Base-by-base conservation (phyloP, 352 stramenopile genomes). In the Phytophthora syringae region DNA sequence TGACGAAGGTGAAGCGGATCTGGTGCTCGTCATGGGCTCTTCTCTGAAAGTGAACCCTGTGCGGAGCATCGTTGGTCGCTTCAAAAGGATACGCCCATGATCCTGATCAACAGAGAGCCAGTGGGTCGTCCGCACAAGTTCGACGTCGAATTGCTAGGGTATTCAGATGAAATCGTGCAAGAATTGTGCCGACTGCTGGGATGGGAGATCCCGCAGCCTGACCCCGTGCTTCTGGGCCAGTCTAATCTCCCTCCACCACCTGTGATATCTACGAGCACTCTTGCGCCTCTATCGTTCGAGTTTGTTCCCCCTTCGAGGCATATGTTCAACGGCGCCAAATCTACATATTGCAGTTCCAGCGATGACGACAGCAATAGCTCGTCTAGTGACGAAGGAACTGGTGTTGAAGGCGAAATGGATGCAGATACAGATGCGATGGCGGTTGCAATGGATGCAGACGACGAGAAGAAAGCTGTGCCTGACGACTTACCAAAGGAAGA, bases 11-110 rank as follows among this genome's bases (percentile, higher is more conserved):
- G 84, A 88, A 63, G 94, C 91, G 16, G 97, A 99, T 77, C 83
- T 99, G 5, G 79, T 99, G 27, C 90, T 99, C 37, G 97, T 99
- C n/a, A 99, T 99, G 85, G 98, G 98, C 43, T 99, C 98, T 11
- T 99, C 94, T 10, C 79, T 99, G 9, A 98, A 98, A 54, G 98
- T 99, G 37, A 93, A 96, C 50, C 97, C 98, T 18, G 94, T 99
- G 21, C 90, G 92, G 13, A 89, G 84, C 58, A 88, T 98, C 28
- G 86, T 94, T 32, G 81, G 86, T n/a, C 81, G 86, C 28, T 92
- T 94, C 51, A 79, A 81, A 91, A 92, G 67, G 71, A 86, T 24
- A 88, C 86, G 0, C 86, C 86, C n/a, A 93, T 94, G 84, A 79
- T 94, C 32, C 67, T 94, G 25, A 94, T 94, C 28, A 94, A 94